These are phyloP conservation scores for Metschnikowia anglica DNA, from an alignment of 805 yeast species.

Conservation along the genomic window DNA sequence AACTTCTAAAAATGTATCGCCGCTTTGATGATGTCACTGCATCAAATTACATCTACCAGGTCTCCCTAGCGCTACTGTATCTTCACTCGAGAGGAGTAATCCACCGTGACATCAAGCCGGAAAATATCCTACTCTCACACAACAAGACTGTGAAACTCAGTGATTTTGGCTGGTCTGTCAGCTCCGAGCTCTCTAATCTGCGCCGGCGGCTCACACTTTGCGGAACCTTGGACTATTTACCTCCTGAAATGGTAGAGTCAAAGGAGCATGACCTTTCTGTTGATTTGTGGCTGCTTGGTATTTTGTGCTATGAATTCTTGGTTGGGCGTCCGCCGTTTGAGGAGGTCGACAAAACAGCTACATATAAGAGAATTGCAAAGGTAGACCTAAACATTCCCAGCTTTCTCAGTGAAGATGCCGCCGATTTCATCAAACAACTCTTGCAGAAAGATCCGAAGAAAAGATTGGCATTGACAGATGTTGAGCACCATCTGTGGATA, in stretches of 20 bases:
- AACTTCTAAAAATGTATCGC: slow-evolving; percentile 60
- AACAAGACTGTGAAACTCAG: slow-evolving; percentile 79
- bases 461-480: slow-evolving; percentile 60
- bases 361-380: slow-evolving; percentile 74
- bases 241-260: slow-evolving; percentile 92
- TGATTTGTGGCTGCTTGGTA: slow-evolving; percentile 93
- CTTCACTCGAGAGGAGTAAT: slow-evolving; percentile 78
- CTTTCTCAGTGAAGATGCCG: slow-evolving; percentile 69
- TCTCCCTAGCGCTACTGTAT: slow-evolving; percentile 74
- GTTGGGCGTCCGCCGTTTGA: slow-evolving; percentile 94
- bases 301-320: slow-evolving; percentile 78
- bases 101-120: slow-evolving; percentile 94
- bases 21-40: slow-evolving; percentile 74
- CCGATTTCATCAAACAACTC: slow-evolving; percentile 64
- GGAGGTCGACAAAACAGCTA: slow-evolving; percentile 70
- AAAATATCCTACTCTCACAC: slow-evolving; percentile 76
- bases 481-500: slow-evolving; percentile 84
- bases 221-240: slow-evolving; percentile 91
- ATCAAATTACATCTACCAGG: slow-evolving; percentile 76
- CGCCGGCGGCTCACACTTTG: slow-evolving; percentile 64
- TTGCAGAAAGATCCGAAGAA: slow-evolving; percentile 67
- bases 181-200: slow-evolving; percentile 22
- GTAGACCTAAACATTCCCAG: slow-evolving; percentile 76
- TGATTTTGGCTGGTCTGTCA: slow-evolving; percentile 96
- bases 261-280: slow-evolving; percentile 74